Evolutionary conservation across 1,284 basidiomycete genomes (phyloP), one percentile per base, ranked within the genome.

Genomic region (Cryptococcus hybrid): DNA sequence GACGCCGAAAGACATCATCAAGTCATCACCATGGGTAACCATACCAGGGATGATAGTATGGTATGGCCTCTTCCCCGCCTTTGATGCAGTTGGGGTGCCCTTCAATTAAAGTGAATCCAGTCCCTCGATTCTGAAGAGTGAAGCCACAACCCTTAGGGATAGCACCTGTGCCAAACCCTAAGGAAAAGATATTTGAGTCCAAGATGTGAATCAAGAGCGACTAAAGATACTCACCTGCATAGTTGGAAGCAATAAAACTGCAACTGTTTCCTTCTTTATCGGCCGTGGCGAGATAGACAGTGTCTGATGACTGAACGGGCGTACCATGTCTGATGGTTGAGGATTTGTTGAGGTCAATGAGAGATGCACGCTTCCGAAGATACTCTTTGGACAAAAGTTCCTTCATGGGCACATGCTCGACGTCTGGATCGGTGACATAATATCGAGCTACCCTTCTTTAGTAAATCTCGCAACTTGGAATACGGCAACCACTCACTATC

Each of bases 11-110:
- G 85, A 86, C 68, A 97, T 78, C 80, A 93, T 91, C 1, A 97
- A 81, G 47, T 96, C 92, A 57, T 88, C 84, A 5, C 85, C 86
- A 57, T 85, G 83, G 2, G 89, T 89, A 0, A 86, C 94, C 81
- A 97, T 84, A 1, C 90, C 91, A 5, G 95, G 94, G 52, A 69
- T 94, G 69, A 96, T 97, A 5, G 93, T 97, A 72, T 97, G 93
- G 75, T 94, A 96, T 2, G 93, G 92, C 12, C 92, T 83, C 79
- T 96, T 96, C 6, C 88, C 85, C n/a, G 30, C 88, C 88, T 83
- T 84, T 78, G 59, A 90, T 79, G 43, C 82, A 84, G 75, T 99
- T 98, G 0, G 90, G 88, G 73, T 97, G 94, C 0, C 85, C 86
- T 58, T 90, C 84, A 51, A 82, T 80, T 18, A 97, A 80, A 5